Base-by-base conservation (phyloP, 2,329 filamentous ascomycete species). In the Calycina herbarum region DNA sequence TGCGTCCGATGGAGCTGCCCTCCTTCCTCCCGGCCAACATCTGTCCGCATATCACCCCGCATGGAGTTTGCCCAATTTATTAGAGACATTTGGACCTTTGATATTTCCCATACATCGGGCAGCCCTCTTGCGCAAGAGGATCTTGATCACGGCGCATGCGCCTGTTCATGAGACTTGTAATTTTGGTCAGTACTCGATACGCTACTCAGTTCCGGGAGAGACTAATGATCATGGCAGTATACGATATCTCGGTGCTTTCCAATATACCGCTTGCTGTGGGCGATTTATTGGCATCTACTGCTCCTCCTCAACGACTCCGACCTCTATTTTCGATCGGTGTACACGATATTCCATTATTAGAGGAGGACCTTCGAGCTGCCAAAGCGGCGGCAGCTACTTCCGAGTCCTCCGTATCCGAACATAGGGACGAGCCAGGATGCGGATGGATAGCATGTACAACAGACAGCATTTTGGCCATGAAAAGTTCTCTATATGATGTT, bases 371-470 rank as follows among this genome's bases (percentile, higher is more conserved):
- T n/a, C 79, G 82, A 29, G 79, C 80, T 1, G 78, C 78, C 59
- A 81, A 79, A 74, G 77, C 68, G 66, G 74, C 69, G 64, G 73
- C 58, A 74, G 72, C 64, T 66, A 77, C 65, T 61, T 72, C 69
- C 57, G 74, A 77, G 40, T 74, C 72, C 54, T 76, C 79, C 27
- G 56, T 57, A 71, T 64, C 76, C 78, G 57, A 76, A 76, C 54
- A 76, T 17, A 77, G 79, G 42, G 83, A 82, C 29, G 82, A 86
- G 54, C 76, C 79, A 29, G 83, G 83, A 38, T 79, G 84, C 15
- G 91, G 93, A 48, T 99, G 94, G 93, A 89, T 97, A 66, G 95
- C 94, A 13, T 97, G 94, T 77, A 97, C 94, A 2, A 98, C 94
- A 1, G 95, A 99, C 79, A 94, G 91, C 74, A 95, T 99, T 66